phyloP scores from a whole-genome alignment of 176 grass and related monocot species.

The Hordeum marinum region DNA sequence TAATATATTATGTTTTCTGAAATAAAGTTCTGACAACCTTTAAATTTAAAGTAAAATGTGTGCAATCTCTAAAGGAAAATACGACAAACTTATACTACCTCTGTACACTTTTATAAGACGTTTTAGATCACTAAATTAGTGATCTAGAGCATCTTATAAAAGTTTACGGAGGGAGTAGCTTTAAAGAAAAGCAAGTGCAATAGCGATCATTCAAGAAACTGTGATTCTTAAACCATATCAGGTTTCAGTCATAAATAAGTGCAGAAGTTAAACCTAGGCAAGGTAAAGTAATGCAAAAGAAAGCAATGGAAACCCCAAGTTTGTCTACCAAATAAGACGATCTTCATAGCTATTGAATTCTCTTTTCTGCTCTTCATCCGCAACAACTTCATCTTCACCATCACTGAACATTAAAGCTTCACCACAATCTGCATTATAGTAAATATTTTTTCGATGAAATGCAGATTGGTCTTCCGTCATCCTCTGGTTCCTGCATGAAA shows the following conservation, averaged over 20 bases:
- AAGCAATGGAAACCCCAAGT: not conserved
- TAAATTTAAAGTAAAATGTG: not conserved
- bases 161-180: too few species aligned
- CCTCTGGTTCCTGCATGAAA: not conserved
- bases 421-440: conserved; percentile 75
- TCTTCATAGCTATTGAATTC: conserved; percentile 70
- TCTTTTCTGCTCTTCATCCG: conserved; percentile 75
- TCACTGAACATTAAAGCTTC: conserved; percentile 92
- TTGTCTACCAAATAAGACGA: conserved; percentile 66
- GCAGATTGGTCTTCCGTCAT: conserved; percentile 96
- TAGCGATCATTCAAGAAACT: not conserved
- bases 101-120: too few species aligned
- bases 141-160: too few species aligned
- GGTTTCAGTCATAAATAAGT: not conserved
- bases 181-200: conserved; percentile 7
- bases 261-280: conserved; percentile 2
- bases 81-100: not conserved
- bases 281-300: not conserved
- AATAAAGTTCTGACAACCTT: not conserved
- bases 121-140: too few species aligned
- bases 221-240: not conserved
- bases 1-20: not conserved
- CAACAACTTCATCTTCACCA: conserved; percentile 80
- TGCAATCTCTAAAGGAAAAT: not conserved
- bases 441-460: conserved; percentile 83